Base-by-base conservation (phyloP, 176 grass and related monocot genomes). In the Ananas comosus region DNA sequence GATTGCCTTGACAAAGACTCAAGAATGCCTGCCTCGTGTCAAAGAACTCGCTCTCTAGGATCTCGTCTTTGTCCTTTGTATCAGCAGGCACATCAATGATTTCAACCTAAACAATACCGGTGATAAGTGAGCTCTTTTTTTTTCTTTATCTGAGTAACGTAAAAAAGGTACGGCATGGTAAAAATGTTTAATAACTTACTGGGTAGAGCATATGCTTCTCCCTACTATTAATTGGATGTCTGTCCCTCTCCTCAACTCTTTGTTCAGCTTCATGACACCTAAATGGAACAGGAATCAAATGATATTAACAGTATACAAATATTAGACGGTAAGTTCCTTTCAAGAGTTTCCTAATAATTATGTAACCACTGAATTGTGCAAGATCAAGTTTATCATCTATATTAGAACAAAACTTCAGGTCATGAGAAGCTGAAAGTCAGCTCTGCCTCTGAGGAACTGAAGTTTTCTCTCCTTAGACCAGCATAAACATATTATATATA, bases 1-100 rank as follows among this genome's bases (percentile, higher is more conserved):
- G 95, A 67, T 99, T 99, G 70, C 95, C 95, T 83, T 99, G 95
- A 85, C 95, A 99, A 68, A 99, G 90, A 74, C 90, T 91, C 22
- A 99, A 76, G 81, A 99, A 99, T 23, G 95, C 95, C 81, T 99
- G 95, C 33, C 95, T 85, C 8, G 90, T 94, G 73, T 99, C 95
- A 70, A 99, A 94, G 78, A 94, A 99, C 71, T 99, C 95, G 53
- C 95, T 99, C 85, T 99, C 95, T 29, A 99, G 81, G 49, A 99
- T 99, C 56, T 99, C 95, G 51, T 99, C 95, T 83, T 83, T 88
- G 67, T 99, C 95, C 74, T 99, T 99, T 66, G 90, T 99, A 74
- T 94, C 87, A 28, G 72, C 70, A 50, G 90, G 78, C n/a, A 99
- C 21, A 29, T 83, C 78, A 73, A 23, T 50, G 76, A 94, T 94